phyloP scores from a whole-genome alignment of 2,329 filamentous ascomycete genomes.

The Beauveria sp. region DNA sequence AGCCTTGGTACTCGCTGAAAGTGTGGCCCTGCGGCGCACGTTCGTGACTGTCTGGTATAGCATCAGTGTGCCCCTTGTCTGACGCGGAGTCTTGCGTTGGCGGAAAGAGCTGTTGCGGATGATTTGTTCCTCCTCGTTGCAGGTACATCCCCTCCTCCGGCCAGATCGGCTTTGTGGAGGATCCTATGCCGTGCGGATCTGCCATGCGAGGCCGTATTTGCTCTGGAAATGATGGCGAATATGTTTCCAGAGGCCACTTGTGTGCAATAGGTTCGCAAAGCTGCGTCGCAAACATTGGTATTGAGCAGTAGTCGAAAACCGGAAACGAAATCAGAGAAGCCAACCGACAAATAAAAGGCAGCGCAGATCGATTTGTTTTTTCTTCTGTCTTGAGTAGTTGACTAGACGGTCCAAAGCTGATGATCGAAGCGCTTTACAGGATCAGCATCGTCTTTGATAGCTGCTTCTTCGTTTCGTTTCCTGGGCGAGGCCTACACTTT shows the following conservation, averaged over 20 bases:
- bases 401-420: neutral
- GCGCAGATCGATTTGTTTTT: neutral
- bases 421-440: neutral
- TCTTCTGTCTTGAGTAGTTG: neutral
- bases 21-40: neutral
- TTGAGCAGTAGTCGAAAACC: neutral
- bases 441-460: neutral
- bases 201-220: slow-evolving; percentile 9
- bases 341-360: slow-evolving; percentile 1
- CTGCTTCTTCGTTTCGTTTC: slow-evolving; percentile 1
- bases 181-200: slow-evolving; percentile 7
- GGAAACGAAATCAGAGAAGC: slow-evolving; percentile 1
- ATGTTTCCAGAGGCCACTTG: slow-evolving; percentile 11
- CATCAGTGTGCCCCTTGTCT: neutral
- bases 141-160: slow-evolving; percentile 11
- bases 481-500: neutral
- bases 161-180: slow-evolving; percentile 8
- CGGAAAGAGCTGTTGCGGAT: slow-evolving; percentile 8
- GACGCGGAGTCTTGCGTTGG: slow-evolving; percentile 1
- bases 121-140: neutral
- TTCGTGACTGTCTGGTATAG: neutral
- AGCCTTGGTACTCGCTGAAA: slow-evolving; percentile 2
- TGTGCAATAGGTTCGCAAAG: slow-evolving; percentile 11
- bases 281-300: slow-evolving; percentile 12
- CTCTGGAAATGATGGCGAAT: slow-evolving; percentile 8